A percentile compares a stretch with the other conserved stretches of the same genome.
These are phyloP conservation scores for Xylariaceae sp. DNA, from an alignment of 2,329 filamentous ascomycete species.

Conservation along the genomic window DNA sequence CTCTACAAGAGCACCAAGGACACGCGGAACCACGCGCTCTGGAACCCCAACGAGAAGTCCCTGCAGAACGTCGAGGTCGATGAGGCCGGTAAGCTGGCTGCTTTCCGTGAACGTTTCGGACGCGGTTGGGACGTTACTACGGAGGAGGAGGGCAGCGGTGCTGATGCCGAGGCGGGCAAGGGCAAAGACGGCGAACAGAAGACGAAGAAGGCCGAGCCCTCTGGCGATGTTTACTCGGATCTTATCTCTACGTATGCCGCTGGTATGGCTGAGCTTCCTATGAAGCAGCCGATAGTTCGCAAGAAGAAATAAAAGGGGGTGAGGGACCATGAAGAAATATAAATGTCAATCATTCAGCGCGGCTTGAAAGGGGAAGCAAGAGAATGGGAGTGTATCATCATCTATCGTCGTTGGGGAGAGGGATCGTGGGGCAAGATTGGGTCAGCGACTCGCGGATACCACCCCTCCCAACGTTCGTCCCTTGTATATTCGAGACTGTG, in stretches of 20 bases:
- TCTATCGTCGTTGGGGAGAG: background rate
- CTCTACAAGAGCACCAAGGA: constrained; percentile 66
- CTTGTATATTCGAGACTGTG: constrained; percentile 6
- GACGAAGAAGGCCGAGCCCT: constrained; percentile 8
- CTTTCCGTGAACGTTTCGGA: constrained; percentile 82
- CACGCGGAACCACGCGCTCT: constrained; percentile 80
- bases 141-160: constrained; percentile 7
- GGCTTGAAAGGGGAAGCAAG: background rate
- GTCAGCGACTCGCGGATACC: background rate
- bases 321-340: background rate
- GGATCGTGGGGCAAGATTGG: constrained; percentile 1
- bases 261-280: constrained; percentile 4
- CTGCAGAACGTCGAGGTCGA: constrained; percentile 88
- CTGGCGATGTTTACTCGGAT: constrained; percentile 41
- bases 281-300: constrained; percentile 31
- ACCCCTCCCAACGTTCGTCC: background rate
- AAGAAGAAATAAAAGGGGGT: constrained; percentile 37
- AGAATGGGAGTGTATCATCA: background rate
- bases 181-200: background rate
- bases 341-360: too few species aligned
- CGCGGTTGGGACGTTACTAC: constrained; percentile 63
- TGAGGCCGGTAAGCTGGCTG: constrained; percentile 82
- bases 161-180: constrained; percentile 22
- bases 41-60: constrained; percentile 80
- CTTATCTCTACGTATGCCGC: constrained; percentile 47